These are phyloP conservation scores for Ogataea haglerorum DNA, from an alignment of 805 yeast species.

Conservation along the genomic window DNA sequence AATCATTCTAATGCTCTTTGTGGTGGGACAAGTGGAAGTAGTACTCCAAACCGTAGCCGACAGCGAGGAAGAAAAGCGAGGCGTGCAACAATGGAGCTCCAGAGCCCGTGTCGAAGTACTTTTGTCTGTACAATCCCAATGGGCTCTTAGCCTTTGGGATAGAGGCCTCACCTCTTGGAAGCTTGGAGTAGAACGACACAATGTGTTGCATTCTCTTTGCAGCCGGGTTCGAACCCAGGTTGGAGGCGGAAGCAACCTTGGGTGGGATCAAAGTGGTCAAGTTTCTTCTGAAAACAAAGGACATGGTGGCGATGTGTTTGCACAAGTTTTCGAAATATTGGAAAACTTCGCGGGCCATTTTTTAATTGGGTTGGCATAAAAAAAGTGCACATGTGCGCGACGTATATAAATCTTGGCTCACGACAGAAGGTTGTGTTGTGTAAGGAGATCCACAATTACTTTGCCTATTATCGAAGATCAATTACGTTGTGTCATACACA, in stretches of 20 bases:
- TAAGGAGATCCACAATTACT: background rate
- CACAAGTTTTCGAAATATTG: conserved; percentile 5
- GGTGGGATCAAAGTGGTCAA: conserved; percentile 97
- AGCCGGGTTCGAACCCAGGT: conserved; percentile 92
- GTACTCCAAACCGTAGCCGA: conserved; percentile 92
- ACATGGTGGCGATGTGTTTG: conserved; percentile 44
- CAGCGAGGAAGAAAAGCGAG: conserved; percentile 59
- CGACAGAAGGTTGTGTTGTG: conserved; percentile 1
- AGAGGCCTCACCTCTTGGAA: conserved; percentile 92
- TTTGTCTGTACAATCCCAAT: conserved; percentile 76
- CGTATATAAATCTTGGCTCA: background rate
- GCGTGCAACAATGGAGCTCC: conserved; percentile 82
- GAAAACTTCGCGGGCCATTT: conserved; percentile 5
- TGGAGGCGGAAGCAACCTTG: conserved; percentile 94
- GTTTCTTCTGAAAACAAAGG: conserved; percentile 86
- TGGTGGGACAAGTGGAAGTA: conserved; percentile 78
- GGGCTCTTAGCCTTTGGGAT: conserved; percentile 66
- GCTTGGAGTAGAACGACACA: conserved; percentile 90
- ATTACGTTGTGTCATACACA: background rate
- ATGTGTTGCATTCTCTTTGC: conserved; percentile 96
- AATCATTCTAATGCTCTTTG: conserved; percentile 41
- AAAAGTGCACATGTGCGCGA: conserved; percentile 1
- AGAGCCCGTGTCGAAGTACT: conserved; percentile 78
- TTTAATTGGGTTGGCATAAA: conserved; percentile 11
- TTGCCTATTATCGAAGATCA: background rate